Evolutionary conservation across 257 asterid species (phyloP).

Genomic region (Solanum ossicruentum): DNA sequence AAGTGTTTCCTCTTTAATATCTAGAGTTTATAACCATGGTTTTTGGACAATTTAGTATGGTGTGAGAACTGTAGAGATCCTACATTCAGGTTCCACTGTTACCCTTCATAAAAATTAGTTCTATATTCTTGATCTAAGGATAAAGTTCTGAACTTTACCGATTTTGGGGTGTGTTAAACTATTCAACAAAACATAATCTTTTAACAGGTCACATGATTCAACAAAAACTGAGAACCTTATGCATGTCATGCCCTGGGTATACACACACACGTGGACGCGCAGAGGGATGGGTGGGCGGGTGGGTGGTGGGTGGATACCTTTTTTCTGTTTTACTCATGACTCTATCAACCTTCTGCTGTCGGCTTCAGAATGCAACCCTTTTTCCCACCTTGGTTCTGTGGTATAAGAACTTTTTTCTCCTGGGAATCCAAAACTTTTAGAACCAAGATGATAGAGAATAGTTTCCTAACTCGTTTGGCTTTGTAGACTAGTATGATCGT

Average conservation of each 20-base stretch:
- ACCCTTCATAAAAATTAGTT: neutral
- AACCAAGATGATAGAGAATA: neutral
- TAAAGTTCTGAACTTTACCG: neutral
- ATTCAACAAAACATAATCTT: neutral
- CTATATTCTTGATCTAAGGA: neutral
- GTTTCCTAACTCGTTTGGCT: neutral
- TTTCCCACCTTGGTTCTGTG: neutral
- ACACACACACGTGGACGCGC: too few relatives aligned
- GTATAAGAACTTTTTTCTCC: neutral
- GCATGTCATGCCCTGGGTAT: neutral
- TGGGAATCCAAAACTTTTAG: neutral
- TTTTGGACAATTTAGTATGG: neutral
- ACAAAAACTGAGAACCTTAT: neutral
- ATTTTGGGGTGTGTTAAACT: neutral
- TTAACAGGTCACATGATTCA: neutral
- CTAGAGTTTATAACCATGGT: neutral
- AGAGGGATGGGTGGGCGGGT: too few relatives aligned
- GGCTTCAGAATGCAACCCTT: neutral
- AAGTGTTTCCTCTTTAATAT: neutral
- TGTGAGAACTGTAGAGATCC: neutral
- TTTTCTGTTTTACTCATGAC: neutral
- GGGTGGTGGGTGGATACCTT: neutral
- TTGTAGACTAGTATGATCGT: neutral
- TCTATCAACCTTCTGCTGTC: neutral
- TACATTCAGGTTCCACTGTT: neutral